These are phyloP conservation scores for Chlamydomonas sphaeroides DNA, from an alignment of 139 green algal species.

Conservation along the genomic window DNA sequence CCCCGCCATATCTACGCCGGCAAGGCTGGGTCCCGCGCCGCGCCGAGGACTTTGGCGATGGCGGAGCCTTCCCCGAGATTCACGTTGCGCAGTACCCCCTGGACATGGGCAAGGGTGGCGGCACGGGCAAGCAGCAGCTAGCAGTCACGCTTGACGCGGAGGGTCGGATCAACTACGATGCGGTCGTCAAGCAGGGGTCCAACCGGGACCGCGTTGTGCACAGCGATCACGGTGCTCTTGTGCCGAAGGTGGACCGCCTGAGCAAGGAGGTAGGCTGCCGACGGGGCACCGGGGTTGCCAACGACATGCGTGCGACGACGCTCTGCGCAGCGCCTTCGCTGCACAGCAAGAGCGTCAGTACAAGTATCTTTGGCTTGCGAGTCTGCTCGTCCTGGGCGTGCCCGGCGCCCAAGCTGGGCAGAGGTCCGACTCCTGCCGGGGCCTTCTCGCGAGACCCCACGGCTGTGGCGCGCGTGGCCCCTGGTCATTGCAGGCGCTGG, in stretches of 20 bases:
- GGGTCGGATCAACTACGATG: constrained; percentile 89
- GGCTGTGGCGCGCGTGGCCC: too few relatives aligned
- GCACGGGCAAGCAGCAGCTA: constrained; percentile 65
- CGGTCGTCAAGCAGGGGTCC: constrained; percentile 82
- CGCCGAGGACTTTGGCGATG: constrained; percentile 89
- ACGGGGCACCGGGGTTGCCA: too few relatives aligned
- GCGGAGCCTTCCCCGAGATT: constrained; percentile 92
- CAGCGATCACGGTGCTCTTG: constrained; percentile 79
- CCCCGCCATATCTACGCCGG: constrained; percentile 78
- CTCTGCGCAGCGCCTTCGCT: too few relatives aligned
- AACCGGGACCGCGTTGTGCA: constrained; percentile 82
- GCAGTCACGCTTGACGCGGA: constrained; percentile 82
- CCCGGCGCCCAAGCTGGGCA: too few relatives aligned
- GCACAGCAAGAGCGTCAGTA: too few relatives aligned
- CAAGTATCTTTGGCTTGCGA: too few relatives aligned
- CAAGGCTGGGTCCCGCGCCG: constrained; percentile 79
- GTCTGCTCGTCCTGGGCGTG: too few relatives aligned
- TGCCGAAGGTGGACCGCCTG: constrained; percentile 89
- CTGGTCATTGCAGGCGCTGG: constrained; percentile 56
- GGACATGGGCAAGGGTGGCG: constrained; percentile 83
- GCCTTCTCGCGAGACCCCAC: too few relatives aligned
- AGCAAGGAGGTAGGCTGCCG: constrained; percentile 57
- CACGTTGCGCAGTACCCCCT: constrained; percentile 93
- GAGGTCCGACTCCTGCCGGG: too few relatives aligned
- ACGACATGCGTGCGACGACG: too few relatives aligned